phyloP scores from a whole-genome alignment of 176 grass and related monocot genomes.

The Secale cereale region DNA sequence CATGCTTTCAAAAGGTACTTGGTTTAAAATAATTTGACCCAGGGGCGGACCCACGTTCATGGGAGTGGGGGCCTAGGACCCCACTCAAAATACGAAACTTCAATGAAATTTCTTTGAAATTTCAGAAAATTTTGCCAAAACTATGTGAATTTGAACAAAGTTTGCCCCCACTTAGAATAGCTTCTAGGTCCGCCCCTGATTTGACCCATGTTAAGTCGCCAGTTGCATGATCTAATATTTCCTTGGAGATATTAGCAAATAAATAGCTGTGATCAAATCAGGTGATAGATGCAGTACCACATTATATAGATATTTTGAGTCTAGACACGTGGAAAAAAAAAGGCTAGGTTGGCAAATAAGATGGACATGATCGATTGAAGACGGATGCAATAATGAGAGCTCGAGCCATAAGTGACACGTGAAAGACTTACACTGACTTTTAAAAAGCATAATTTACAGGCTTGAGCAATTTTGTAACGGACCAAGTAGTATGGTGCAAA shows the following conservation, averaged over 20 bases:
- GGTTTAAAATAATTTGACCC: background rate
- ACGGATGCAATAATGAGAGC: background rate
- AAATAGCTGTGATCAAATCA: background rate
- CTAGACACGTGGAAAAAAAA: background rate
- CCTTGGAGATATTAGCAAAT: background rate
- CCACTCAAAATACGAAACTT: too few species aligned
- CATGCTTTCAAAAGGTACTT: background rate
- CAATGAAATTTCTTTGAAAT: too few species aligned
- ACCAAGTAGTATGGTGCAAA: background rate
- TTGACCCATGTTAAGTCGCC: background rate
- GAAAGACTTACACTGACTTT: background rate
- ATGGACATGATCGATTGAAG: background rate
- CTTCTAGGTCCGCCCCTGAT: too few species aligned
- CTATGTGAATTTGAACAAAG: too few species aligned
- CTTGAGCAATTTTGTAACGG: background rate
- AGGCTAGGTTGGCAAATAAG: background rate
- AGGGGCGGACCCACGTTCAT: too few species aligned
- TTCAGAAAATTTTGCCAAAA: too few species aligned
- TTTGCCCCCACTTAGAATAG: too few species aligned
- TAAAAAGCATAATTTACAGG: background rate
- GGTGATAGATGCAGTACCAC: background rate
- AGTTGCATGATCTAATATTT: background rate
- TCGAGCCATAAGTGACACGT: background rate
- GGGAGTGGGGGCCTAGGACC: too few species aligned
- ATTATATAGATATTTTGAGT: background rate